Percentiles rank a stretch among this genome's conserved stretches.
Evolutionary conservation across 129 eudicot genomes (phyloP).

Genomic region (Tagetes erecta): DNA sequence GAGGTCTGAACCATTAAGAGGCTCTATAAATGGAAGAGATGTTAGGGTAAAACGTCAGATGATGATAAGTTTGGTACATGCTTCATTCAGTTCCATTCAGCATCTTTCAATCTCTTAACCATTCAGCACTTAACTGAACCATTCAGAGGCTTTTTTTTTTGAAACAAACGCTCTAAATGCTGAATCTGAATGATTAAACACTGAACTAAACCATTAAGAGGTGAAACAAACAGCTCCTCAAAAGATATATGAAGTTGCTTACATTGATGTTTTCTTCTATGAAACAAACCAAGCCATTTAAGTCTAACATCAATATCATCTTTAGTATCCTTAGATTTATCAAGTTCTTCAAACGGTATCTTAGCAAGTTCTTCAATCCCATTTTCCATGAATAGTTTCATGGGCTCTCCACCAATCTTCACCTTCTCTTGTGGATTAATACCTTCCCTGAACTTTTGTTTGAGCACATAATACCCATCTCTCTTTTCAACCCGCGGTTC

Average conservation of each 20-base stretch:
- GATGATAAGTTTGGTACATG: no score
- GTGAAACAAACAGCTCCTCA: background rate
- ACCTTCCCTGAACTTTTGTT: slow-evolving; percentile 81
- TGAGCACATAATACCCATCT: slow-evolving; percentile 68
- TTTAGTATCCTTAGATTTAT: slow-evolving; percentile 56
- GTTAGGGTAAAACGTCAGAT: no score
- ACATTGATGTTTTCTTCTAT: slow-evolving; percentile 96
- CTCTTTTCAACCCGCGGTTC: slow-evolving; percentile 89
- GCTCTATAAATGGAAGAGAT: no score
- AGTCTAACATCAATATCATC: slow-evolving; percentile 96
- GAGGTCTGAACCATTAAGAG: no score
- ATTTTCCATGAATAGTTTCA: slow-evolving; percentile 81
- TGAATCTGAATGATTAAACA: no score
- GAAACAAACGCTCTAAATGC: no score
- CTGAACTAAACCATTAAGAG: no score
- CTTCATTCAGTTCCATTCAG: no score
- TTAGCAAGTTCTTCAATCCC: slow-evolving; percentile 82
- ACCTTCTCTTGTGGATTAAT: slow-evolving; percentile 89
- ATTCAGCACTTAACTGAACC: no score
- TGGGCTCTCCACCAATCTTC: slow-evolving; percentile 81
- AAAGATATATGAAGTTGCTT: slow-evolving; percentile 23
- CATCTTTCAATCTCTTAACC: no score
- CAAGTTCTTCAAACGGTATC: slow-evolving; percentile 68
- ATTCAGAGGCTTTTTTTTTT: no score
- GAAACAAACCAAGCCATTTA: slow-evolving; percentile 97